Percentiles rank a stretch among this genome's conserved stretches.
Conservation (phyloP, 2,329 filamentous ascomycete species). For the Sporothrix mexicana region DNA sequence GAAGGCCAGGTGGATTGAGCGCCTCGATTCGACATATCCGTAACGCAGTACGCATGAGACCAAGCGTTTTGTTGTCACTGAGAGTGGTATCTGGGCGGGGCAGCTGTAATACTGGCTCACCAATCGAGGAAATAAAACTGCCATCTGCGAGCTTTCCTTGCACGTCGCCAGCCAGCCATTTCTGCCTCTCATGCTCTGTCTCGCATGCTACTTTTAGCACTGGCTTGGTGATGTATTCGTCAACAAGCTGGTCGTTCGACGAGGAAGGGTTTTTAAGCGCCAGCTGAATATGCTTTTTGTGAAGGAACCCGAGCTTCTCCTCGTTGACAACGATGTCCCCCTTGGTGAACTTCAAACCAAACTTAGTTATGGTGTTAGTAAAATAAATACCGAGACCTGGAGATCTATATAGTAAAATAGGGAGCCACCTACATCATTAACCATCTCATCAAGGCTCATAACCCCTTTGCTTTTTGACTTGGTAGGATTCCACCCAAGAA, state of each 20-base stretch:
- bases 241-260: conserved; percentile 29
- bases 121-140: conserved; percentile 16
- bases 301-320: conserved; percentile 80
- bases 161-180: background rate
- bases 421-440: conserved; percentile 64
- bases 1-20: conserved; percentile 26
- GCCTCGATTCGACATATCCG: conserved; percentile 36
- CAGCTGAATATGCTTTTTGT: conserved; percentile 50
- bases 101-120: conserved; percentile 20
- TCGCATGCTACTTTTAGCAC: conserved; percentile 36
- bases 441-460: conserved; percentile 72
- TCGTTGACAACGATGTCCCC: conserved; percentile 85
- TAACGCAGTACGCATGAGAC: conserved; percentile 35
- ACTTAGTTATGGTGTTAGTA: conserved; percentile 52
- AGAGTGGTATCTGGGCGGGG: background rate
- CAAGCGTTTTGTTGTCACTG: background rate
- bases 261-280: conserved; percentile 35
- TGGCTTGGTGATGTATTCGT: conserved; percentile 38
- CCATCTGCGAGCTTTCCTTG: background rate
- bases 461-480: conserved; percentile 64
- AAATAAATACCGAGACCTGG: conserved; percentile 39
- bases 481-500: conserved; percentile 80
- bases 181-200: conserved; percentile 33
- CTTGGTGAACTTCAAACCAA: conserved; percentile 86
- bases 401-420: background rate